Percentiles rank a stretch among this genome's conserved stretches.
phyloP scores from a whole-genome alignment of 352 stramenopile genomes.

The Globisporangium viniferum region DNA sequence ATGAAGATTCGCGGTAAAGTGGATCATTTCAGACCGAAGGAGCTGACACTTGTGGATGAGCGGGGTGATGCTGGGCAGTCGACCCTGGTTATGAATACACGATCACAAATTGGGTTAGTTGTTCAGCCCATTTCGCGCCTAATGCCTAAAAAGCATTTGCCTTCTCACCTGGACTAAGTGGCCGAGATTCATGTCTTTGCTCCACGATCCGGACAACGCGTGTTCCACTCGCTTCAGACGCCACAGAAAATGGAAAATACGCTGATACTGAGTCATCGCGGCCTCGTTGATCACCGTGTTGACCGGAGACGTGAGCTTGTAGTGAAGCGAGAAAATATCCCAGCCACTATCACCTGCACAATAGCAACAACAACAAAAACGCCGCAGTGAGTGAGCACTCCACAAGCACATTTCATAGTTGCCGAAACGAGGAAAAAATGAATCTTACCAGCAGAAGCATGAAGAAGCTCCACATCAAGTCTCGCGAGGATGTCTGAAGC shows the following conservation, averaged over 20 bases:
- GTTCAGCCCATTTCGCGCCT: neutral
- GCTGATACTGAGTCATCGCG: slow-evolving; percentile 85
- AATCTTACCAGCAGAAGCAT: slow-evolving; percentile 55
- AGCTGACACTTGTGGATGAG: slow-evolving; percentile 94
- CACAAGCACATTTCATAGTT: neutral
- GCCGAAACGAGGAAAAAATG: neutral
- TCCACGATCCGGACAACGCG: slow-evolving; percentile 95
- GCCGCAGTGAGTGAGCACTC: neutral
- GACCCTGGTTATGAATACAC: slow-evolving; percentile 33
- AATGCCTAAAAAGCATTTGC: neutral
- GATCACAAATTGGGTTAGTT: slow-evolving; percentile 14
- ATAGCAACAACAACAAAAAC: neutral
- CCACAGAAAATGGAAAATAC: slow-evolving; percentile 91
- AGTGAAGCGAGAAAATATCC: slow-evolving; percentile 93
- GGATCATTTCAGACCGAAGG: slow-evolving; percentile 96
- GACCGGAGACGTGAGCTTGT: slow-evolving; percentile 82
- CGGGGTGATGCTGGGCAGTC: slow-evolving; percentile 47
- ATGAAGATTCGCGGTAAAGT: slow-evolving; percentile 97
- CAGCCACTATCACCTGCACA: slow-evolving; percentile 84
- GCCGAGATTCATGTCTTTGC: slow-evolving; percentile 94
- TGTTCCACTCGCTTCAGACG: slow-evolving; percentile 89
- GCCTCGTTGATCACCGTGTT: slow-evolving; percentile 88
- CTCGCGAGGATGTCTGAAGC: slow-evolving; percentile 89
- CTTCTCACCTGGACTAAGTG: slow-evolving; percentile 86
- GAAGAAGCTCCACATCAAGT: slow-evolving; percentile 90